phyloP scores from a whole-genome alignment of 2,329 filamentous ascomycete species.

The Aureobasidium subglaciale region DNA sequence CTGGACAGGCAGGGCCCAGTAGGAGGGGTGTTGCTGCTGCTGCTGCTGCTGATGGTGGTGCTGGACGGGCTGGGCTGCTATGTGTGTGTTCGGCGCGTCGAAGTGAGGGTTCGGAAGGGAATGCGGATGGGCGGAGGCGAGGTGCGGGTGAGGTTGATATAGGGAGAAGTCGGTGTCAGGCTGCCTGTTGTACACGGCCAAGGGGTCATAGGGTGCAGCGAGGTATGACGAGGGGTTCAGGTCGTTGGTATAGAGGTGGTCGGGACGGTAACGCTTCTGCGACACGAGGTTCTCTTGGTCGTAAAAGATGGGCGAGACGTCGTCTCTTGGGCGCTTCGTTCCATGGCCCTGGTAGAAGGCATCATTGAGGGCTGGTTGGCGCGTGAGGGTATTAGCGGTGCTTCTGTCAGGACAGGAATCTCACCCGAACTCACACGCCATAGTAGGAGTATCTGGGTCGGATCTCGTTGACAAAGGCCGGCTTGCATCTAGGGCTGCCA shows the following conservation, averaged over 20 bases:
- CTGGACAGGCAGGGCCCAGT: constrained; percentile 7
- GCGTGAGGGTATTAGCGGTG: constrained; percentile 1
- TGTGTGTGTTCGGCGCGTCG: background rate
- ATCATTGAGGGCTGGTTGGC: background rate
- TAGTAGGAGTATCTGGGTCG: background rate
- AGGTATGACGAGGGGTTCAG: constrained; percentile 3
- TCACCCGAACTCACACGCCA: background rate
- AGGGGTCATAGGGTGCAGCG: background rate
- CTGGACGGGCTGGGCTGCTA: background rate
- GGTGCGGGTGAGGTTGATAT: background rate
- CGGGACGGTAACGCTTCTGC: background rate
- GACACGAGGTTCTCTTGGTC: background rate
- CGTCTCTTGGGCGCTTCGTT: background rate
- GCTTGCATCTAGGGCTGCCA: background rate
- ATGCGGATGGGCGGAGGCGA: background rate
- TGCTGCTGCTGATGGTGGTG: background rate
- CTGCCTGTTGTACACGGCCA: constrained; percentile 1
- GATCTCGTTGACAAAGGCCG: too few species aligned
- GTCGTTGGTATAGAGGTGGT: background rate
- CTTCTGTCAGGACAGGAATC: background rate
- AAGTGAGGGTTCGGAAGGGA: background rate
- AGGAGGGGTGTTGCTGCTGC: background rate
- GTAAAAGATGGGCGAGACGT: background rate
- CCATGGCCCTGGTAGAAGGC: background rate
- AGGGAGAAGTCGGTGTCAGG: background rate